A percentile compares a stretch with the other conserved stretches of the same genome.
Evolutionary conservation across 441 rosid species (phyloP).

Genomic region (Populus hybrid): DNA sequence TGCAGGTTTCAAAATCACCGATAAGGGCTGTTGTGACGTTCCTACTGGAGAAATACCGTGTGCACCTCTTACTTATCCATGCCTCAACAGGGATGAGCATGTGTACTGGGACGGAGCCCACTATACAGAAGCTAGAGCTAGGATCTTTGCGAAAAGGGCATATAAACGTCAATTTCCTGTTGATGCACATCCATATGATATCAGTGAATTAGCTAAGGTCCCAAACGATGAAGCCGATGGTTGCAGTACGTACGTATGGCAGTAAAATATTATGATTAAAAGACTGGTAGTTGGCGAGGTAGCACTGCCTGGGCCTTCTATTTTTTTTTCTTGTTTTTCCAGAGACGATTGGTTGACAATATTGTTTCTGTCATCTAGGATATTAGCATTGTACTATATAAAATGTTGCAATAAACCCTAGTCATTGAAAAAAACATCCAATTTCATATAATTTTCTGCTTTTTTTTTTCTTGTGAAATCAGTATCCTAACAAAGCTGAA

Average conservation of each 20-base stretch:
- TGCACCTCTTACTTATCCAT: neutral
- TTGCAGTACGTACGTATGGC: neutral
- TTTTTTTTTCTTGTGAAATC: no score
- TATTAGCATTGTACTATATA: no score
- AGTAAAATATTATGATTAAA: neutral
- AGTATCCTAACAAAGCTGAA: no score
- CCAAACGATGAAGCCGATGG: neutral
- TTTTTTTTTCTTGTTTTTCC: neutral
- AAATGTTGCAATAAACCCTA: neutral
- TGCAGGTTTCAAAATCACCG: neutral
- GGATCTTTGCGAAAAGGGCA: neutral
- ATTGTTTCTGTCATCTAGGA: neutral
- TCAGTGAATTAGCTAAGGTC: neutral
- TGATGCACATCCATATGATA: neutral
- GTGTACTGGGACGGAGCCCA: neutral
- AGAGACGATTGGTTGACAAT: neutral
- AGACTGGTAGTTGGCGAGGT: neutral
- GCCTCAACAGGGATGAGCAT: neutral
- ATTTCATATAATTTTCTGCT: no score
- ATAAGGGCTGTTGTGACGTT: neutral
- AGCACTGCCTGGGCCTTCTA: no score
- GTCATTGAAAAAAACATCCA: neutral
- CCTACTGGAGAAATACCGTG: neutral
- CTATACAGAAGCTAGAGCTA: neutral
- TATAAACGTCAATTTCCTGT: neutral